Base-by-base conservation (phyloP, 169 alveolate species). In the Ichthyophthirius multifiliis region DNA sequence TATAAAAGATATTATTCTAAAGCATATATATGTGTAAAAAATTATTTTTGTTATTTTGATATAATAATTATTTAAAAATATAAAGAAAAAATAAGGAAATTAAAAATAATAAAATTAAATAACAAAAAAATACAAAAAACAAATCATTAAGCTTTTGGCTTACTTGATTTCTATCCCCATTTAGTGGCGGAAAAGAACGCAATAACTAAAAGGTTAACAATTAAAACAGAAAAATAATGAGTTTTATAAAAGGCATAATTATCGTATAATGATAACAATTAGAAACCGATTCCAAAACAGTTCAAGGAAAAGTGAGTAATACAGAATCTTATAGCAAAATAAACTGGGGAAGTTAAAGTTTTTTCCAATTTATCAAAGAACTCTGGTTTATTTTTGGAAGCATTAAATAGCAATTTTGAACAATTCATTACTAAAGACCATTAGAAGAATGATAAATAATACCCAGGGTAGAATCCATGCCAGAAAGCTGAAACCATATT, bases 401-500 rank as follows among this genome's bases (percentile, higher is more conserved):
- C 43, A 4, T 67, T 67, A 39, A 37, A 67, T 20, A 39, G 18
- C 18, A 67, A 32, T 12, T 67, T 67, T 20, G 39, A 32, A 4
- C 43, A 13, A 31, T 47, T 67, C 39, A 67, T 34, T 4, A 41
- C 20, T 18, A 67, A n/a, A 16, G 62, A 35, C 77, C 77, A 67
- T 67, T 67, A 67, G 45, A 67, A 67, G 62, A 67, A 67, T n/a
- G 77, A 30, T 0, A 37, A 7, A 37, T 67, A 67, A 18, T 67
- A 67, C 0, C 77, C 77, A 37, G 77, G 77, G 45, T 67, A 67
- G 46, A 67, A 67, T 39, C 77, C 77, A 18, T 67, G 77, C 77
- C 77, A 67, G 37, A 67, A 67, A 34, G 82, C 86, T 13, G 86
- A 80, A n/a, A 80, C 74, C n/a, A 71, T 71, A 41, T 63, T 45